Evolutionary conservation across 2,329 filamentous ascomycete species (phyloP).

Genomic region (Neurospora sp.): DNA sequence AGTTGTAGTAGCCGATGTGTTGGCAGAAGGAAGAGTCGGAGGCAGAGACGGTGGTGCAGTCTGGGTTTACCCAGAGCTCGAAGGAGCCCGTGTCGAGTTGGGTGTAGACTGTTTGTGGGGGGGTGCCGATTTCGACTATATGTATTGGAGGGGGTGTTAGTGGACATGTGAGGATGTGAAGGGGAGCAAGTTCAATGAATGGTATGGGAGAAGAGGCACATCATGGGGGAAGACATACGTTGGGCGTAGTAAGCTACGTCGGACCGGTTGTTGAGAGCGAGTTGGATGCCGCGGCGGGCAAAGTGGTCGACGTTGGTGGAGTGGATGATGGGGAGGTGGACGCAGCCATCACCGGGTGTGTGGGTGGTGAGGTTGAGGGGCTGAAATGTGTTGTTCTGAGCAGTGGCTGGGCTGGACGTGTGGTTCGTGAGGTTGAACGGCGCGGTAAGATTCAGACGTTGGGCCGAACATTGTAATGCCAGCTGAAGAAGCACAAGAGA

Average conservation of each 20-base stretch:
- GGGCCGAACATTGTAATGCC: not conserved
- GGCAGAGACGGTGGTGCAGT: conserved; percentile 36
- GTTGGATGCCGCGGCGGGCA: conserved; percentile 30
- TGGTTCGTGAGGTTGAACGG: not conserved
- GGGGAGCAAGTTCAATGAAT: not conserved
- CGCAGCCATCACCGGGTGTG: conserved; percentile 18
- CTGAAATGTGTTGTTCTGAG: no score
- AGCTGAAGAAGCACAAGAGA: not conserved
- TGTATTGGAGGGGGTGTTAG: conserved; percentile 13
- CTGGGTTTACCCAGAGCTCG: conserved; percentile 54
- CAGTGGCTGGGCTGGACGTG: not conserved
- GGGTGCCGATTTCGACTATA: conserved; percentile 45
- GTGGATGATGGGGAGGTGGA: conserved; percentile 34
- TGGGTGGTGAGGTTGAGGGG: not conserved
- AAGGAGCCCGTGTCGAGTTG: conserved; percentile 52
- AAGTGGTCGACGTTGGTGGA: conserved; percentile 32
- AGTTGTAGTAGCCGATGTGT: conserved; percentile 34
- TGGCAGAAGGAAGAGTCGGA: conserved; percentile 36
- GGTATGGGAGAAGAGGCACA: not conserved
- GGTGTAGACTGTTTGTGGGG: conserved; percentile 41
- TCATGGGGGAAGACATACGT: conserved; percentile 23
- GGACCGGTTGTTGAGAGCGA: conserved; percentile 38
- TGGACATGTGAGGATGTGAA: not conserved
- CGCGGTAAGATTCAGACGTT: not conserved
- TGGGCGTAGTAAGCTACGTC: conserved; percentile 46